These are phyloP conservation scores for Aspergillus sp. DNA, from an alignment of 2,329 filamentous ascomycete species.

Conservation along the genomic window DNA sequence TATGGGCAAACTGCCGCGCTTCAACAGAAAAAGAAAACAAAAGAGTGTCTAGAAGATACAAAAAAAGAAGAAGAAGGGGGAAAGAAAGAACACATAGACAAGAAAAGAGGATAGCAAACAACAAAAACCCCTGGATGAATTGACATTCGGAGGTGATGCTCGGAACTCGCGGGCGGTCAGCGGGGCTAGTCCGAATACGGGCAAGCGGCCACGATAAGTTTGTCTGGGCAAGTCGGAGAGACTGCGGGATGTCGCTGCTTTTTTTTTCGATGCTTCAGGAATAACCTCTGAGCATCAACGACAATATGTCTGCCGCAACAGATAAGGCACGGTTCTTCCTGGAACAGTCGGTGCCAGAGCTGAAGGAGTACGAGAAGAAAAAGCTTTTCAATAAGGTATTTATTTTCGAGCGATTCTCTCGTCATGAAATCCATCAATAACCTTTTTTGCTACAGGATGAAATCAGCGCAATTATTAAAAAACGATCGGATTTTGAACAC, in stretches of 20 bases:
- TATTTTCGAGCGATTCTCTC: conserved; percentile 1
- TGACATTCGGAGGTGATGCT: conserved; percentile 16
- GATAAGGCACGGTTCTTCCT: conserved; percentile 96
- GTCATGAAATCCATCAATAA: conserved; percentile 2
- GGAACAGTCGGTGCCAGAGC: conserved; percentile 84
- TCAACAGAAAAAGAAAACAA: conserved; percentile 4
- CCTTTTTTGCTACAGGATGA: conserved; percentile 60
- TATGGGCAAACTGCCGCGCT: conserved; percentile 5
- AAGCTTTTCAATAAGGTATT: conserved; percentile 77
- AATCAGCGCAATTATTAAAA: conserved; percentile 81
- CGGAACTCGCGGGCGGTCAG: conserved; percentile 11
- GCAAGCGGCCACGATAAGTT: conserved; percentile 11
- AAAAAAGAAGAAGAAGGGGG: conserved; percentile 8
- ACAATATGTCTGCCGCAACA: conserved; percentile 70
- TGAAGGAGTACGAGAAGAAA: conserved; percentile 88
- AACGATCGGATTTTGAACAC: conserved; percentile 91
- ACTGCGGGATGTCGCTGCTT: conserved; percentile 27
- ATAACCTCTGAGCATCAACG: conserved; percentile 2
- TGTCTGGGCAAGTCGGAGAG: conserved; percentile 13
- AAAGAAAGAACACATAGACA: conserved; percentile 14
- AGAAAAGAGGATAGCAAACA: conserved; percentile 13
- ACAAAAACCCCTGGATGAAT: conserved; percentile 25
- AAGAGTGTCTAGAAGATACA: conserved; percentile 6
- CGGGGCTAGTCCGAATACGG: conserved; percentile 12
- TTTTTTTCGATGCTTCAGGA: conserved; percentile 17